Conservation (phyloP, 352 stramenopile species). For the Pythium sp. region DNA sequence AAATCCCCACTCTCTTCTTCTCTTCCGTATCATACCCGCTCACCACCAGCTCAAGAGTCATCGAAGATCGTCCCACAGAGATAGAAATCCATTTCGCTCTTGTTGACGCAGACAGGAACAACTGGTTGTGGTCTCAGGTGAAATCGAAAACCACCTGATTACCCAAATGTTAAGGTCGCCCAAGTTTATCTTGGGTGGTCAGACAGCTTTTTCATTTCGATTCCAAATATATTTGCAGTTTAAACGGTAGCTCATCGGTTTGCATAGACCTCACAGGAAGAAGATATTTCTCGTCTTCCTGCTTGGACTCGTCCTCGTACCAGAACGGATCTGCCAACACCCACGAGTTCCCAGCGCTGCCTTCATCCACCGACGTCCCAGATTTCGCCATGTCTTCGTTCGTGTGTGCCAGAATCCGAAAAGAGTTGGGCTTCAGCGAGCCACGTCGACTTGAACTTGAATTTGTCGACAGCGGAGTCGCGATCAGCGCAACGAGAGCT, state of each 20-base stretch:
- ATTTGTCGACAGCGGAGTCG: conserved; percentile 21
- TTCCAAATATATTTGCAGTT: conserved; percentile 67
- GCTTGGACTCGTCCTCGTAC: conserved; percentile 32
- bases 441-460: background rate
- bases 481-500: conserved; percentile 55
- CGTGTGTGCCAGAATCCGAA: conserved; percentile 70
- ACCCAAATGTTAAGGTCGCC: background rate
- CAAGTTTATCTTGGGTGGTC: background rate
- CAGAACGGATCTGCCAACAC: conserved; percentile 59
- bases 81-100: background rate
- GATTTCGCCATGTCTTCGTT: conserved; percentile 38
- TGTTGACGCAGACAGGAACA: background rate
- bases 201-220: background rate
- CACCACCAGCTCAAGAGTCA: background rate
- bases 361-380: conserved; percentile 36
- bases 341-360: conserved; percentile 57
- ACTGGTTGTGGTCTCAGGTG: too few relatives aligned
- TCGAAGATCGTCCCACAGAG: background rate
- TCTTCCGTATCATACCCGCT: background rate
- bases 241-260: conserved; percentile 33
- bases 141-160: too few relatives aligned
- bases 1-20: background rate
- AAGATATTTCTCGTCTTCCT: conserved; percentile 21
- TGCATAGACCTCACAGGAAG: conserved; percentile 48
- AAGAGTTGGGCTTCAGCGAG: conserved; percentile 29